Conservation (phyloP, 2,329 filamentous ascomycete genomes). For the Allantophomopsis cytisporea region DNA sequence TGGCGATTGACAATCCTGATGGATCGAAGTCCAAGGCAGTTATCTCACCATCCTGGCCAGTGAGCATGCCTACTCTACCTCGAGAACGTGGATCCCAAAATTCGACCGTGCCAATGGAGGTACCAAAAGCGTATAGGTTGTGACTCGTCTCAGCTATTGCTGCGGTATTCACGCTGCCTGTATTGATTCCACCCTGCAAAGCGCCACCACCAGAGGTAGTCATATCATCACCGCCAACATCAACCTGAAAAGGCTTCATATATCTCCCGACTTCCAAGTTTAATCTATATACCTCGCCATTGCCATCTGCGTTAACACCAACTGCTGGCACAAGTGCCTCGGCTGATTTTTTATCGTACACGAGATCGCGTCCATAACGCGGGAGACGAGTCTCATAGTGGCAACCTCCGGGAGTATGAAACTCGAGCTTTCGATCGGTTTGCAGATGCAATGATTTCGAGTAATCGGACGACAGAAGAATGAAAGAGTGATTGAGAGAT, state of each 20-base stretch:
- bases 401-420: slow-evolving; percentile 78
- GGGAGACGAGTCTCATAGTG: slow-evolving; percentile 86
- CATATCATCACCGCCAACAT: slow-evolving; percentile 75
- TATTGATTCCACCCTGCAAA: slow-evolving; percentile 74
- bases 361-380: slow-evolving; percentile 78
- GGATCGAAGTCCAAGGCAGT: slow-evolving; percentile 79
- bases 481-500: slow-evolving; percentile 81
- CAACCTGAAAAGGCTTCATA: slow-evolving; percentile 86
- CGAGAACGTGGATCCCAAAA: slow-evolving; percentile 89
- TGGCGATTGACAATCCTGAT: slow-evolving; percentile 73
- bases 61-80: slow-evolving; percentile 65
- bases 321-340: slow-evolving; percentile 83
- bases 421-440: slow-evolving; percentile 79
- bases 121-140: slow-evolving; percentile 85
- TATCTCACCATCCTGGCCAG: slow-evolving; percentile 56
- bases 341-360: slow-evolving; percentile 70
- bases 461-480: slow-evolving; percentile 80
- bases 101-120: slow-evolving; percentile 87
- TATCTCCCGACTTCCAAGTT: slow-evolving; percentile 88
- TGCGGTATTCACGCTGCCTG: slow-evolving; percentile 76
- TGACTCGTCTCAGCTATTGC: slow-evolving; percentile 82
- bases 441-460: slow-evolving; percentile 91
- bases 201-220: slow-evolving; percentile 52
- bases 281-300: slow-evolving; percentile 83
- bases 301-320: slow-evolving; percentile 72